A percentile compares a stretch with the other conserved stretches of the same genome.
Evolutionary conservation across 371 early-diverging fungal species (phyloP).

Genomic region (Choanephora cucurbitarum): DNA sequence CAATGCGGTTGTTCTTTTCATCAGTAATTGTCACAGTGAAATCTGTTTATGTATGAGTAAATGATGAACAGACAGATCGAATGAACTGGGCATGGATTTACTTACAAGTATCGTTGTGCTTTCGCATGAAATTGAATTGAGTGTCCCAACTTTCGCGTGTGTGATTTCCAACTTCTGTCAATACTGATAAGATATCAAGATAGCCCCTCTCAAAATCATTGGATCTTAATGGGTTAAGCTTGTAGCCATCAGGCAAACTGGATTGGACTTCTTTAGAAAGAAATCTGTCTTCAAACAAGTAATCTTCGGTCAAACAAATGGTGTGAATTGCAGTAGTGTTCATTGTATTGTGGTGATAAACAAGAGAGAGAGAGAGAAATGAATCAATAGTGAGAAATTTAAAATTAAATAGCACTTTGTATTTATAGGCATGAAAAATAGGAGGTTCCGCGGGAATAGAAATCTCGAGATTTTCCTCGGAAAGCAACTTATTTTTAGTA

Average conservation of each 20-base stretch:
- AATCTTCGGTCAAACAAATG: slow-evolving; percentile 25
- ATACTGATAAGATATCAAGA: slow-evolving; percentile 65
- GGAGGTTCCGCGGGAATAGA: background rate
- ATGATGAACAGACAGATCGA: too few species aligned
- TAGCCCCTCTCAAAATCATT: slow-evolving; percentile 84
- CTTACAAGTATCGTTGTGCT: slow-evolving; percentile 78
- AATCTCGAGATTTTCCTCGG: background rate
- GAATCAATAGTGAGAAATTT: background rate
- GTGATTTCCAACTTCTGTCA: slow-evolving; percentile 80
- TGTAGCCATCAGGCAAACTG: slow-evolving; percentile 77
- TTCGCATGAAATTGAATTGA: slow-evolving; percentile 71
- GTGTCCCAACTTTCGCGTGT: slow-evolving; percentile 67
- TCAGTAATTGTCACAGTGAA: slow-evolving; percentile 86
- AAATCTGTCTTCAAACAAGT: slow-evolving; percentile 71
- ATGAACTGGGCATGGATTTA: slow-evolving; percentile 1
- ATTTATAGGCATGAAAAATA: background rate
- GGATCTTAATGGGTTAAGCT: slow-evolving; percentile 79
- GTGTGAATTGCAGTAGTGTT: background rate
- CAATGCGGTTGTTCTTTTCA: slow-evolving; percentile 62
- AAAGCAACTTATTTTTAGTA: background rate
- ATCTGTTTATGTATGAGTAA: slow-evolving; percentile 29
- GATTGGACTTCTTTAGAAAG: slow-evolving; percentile 80
- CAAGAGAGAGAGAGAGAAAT: slow-evolving; percentile 1
- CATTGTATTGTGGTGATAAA: background rate
- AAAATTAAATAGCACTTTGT: background rate